Base-by-base conservation (phyloP, 2,329 filamentous ascomycete species). In the Fusarium acutatum region DNA sequence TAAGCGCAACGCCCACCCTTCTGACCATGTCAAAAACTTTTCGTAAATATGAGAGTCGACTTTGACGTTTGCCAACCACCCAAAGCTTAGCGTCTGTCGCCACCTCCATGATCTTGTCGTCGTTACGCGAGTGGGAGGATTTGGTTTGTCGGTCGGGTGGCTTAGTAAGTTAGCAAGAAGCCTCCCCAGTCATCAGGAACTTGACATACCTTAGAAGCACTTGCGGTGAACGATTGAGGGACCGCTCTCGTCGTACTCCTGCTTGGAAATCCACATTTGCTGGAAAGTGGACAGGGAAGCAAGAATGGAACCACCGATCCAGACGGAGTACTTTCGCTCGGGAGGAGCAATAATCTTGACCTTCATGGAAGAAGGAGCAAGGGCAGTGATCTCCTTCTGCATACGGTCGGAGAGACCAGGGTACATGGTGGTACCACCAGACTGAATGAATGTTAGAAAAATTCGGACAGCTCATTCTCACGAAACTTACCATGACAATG, bases 211-310 rank as follows among this genome's bases (percentile, higher is more conserved):
- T 97, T 97, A 98, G 93, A 98, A 98, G 94, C 96, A 98, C 94
- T 98, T 98, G 93, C 95, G 94, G 93, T 98, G 96, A 83, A 98
- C 96, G 84, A 98, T 98, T 83, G 95, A 98, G 82, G 96, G 96
- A 88, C 96, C 96, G 87, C 93, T 96, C 94, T 98, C 96, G 90
- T 99, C 96, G 92, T 98, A 98, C 91, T 98, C 96, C 90, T 99
- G 96, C 95, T 99, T 99, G 82, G 96, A 99, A 92, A 99, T 98
- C 96, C 96, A 99, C 96, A 99, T 99, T 90, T 99, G 96, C 91
- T 99, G 96, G 96, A 99, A 99, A 87, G 96, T 99, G 80, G 96
- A 99, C 82, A 99, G 94, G 77, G 96, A 99, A 81, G 96, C 96
- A 83, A 99, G 89, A 89, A 99, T 99, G 87, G 96, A 99, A 92